These are phyloP conservation scores for Clitopilus passeckerianus DNA, from an alignment of 768 basidiomycete genomes.

Conservation along the genomic window DNA sequence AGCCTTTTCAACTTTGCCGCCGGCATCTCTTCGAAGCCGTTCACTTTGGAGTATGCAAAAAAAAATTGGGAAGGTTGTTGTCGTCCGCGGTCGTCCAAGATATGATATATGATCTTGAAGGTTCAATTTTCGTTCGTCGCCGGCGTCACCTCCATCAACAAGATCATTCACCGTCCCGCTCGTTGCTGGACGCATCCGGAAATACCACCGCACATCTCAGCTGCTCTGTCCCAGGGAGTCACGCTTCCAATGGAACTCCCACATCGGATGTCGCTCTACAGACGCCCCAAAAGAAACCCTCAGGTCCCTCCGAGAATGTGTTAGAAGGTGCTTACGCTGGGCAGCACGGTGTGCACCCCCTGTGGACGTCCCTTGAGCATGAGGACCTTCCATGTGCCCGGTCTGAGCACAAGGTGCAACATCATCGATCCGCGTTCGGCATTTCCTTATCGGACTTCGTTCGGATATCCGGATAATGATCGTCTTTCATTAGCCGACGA, in stretches of 20 bases:
- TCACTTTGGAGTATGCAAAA: neutral
- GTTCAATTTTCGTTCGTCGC: neutral
- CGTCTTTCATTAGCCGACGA: neutral
- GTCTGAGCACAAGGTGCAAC: neutral
- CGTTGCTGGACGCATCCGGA: neutral
- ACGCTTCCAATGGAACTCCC: neutral
- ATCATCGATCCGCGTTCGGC: neutral
- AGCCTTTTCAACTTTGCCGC: neutral
- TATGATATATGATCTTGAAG: neutral
- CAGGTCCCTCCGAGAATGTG: neutral
- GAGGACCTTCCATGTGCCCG: neutral
- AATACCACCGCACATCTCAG: too few species aligned
- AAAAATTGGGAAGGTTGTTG: neutral
- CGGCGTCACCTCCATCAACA: neutral
- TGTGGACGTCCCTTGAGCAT: neutral
- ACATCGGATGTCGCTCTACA: neutral
- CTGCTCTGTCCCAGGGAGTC: neutral
- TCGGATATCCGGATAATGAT: neutral
- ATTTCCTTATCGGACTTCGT: neutral
- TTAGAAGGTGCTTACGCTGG: neutral
- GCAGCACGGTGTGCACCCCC: neutral
- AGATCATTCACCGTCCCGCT: neutral
- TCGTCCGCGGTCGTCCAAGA: neutral
- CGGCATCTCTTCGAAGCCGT: neutral
- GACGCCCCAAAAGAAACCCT: neutral